Conservation (phyloP, 139 green algal genomes). For the Mesotaenium endlicherianum region DNA sequence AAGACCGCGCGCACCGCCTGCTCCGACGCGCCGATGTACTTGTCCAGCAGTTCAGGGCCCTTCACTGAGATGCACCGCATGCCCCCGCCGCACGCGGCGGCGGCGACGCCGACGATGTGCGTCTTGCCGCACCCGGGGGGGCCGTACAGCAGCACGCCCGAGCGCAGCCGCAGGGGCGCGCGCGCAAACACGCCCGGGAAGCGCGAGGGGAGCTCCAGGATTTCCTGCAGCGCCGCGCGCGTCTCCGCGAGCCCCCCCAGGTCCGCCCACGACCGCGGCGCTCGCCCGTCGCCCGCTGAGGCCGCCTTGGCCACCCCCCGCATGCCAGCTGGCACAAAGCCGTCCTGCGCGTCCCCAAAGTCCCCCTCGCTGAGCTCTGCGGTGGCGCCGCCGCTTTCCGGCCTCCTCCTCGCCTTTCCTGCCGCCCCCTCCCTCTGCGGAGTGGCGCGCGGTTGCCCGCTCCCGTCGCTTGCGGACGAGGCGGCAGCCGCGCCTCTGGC, state of each 20-base stretch:
- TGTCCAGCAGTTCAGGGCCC: slow-evolving; percentile 97
- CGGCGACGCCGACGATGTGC: slow-evolving; percentile 77
- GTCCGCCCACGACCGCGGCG: slow-evolving; percentile 18
- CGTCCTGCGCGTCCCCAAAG: slow-evolving; percentile 22
- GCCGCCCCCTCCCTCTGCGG: not conserved
- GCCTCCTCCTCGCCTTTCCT: not conserved
- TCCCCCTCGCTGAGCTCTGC: slow-evolving; percentile 13
- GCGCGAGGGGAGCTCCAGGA: slow-evolving; percentile 75
- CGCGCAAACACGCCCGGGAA: slow-evolving; percentile 61
- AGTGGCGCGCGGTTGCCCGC: no score
- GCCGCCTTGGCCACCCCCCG: slow-evolving; percentile 5
- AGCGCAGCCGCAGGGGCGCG: slow-evolving; percentile 82
- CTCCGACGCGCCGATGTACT: slow-evolving; percentile 92
- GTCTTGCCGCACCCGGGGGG: slow-evolving; percentile 95
- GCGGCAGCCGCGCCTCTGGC: no score
- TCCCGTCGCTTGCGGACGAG: no score
- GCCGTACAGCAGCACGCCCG: slow-evolving; percentile 94
- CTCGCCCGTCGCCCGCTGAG: not conserved
- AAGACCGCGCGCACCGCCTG: slow-evolving; percentile 83
- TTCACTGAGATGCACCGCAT: slow-evolving; percentile 76
- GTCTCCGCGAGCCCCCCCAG: slow-evolving; percentile 82
- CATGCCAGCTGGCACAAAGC: slow-evolving; percentile 45
- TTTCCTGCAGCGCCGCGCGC: slow-evolving; percentile 73
- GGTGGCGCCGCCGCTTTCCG: not conserved
- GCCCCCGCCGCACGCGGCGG: slow-evolving; percentile 66